Base-by-base conservation (phyloP, 805 yeast genomes). In the Cyberlindnera misumaiensis region DNA sequence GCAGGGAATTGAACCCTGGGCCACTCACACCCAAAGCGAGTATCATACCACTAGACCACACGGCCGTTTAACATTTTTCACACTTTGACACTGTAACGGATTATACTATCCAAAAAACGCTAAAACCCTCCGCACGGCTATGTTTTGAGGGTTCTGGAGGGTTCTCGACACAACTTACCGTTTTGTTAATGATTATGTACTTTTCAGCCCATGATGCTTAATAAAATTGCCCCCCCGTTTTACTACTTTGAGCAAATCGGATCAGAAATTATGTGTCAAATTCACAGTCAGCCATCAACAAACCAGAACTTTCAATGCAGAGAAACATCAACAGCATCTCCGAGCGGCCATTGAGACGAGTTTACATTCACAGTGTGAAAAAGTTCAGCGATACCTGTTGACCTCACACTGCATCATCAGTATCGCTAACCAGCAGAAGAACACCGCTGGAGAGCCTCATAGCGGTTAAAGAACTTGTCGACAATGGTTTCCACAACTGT, bases 1-100 rank as follows among this genome's bases (percentile, higher is more conserved):
- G 46, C 55, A 45, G 55, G 55, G 55, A 51, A 51, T 51, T 49
- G 55, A 51, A 51, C 55, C 55, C 55, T 46, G 55, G 53, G 41
- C 55, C 53, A 46, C 55, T 51, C 55, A 49, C 55, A 51, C 37
- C 37, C 37, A 35, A 35, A 35, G 37, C 37, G 37, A 35, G 37
- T 35, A 35, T 35, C 37, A 35, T 35, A 35, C 37, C 37, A 35
- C 37, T 35, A 35, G 37, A 35, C 37, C 37, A 35, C 37, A 15
- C 37, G 37, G 37, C 37, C 37, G 37, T 20, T 20, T 20, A 8
- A n/a, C n/a, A n/a, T n/a, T n/a, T n/a, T n/a, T n/a, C n/a, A n/a
- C n/a, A n/a, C n/a, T n/a, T 20, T 20, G 24, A 20, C 24, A 20
- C 5, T 8, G 24, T 20, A 8, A 8, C 24, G 24, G 24, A 20